Base-by-base conservation (phyloP, 352 stramenopile genomes). In the Phytopythium mirpurense region DNA sequence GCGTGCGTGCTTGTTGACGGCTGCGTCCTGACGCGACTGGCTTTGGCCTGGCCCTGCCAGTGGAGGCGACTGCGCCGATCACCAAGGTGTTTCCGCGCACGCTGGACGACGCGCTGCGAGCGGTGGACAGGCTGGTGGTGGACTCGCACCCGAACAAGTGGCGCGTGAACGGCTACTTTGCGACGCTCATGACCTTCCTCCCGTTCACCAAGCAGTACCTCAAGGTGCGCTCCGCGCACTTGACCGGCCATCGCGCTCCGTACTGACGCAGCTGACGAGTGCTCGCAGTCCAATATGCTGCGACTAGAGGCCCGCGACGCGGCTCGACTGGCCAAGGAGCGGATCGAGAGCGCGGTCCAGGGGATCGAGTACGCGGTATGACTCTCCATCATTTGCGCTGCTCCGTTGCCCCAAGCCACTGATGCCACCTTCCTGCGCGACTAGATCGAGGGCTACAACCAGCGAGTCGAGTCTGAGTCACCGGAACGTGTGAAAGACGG, bases 141-240 rank as follows among this genome's bases (percentile, higher is more conserved):
- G 78, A 90, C 44, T 66, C 84, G 9, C 84, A 95, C 58, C 84
- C 84, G 27, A 92, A 95, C 61, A 88, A 90, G 58, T 95, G 84
- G 84, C 78, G 84, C 18, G 84, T 95, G 55, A 95, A 90, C 57
- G 84, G 84, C 19, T 95, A 95, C 53, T 93, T 95, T 61, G 79
- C 82, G 16, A 91, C 82, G 51, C 65, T 95, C 29, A 93, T 93
- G 84, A 85, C 75, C 40, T 95, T 95, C 56, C 57, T 95, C 40
- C 84, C 84, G 31, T 95, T 92, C 56, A 95, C 84, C 2, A 95
- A 95, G 56, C 83, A 90, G 56, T 91, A 90, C 32, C 54, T 95
- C 21, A 90, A 92, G 70, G 80, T 90, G 41, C 15, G 62, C 38
- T 21, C 7, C 14, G 0, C 23, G 14, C 19, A 15, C 36, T 0